A percentile compares a stretch with the other conserved stretches of the same genome.
phyloP scores from a whole-genome alignment of 768 basidiomycete genomes.

The Lyophyllum semitale region DNA sequence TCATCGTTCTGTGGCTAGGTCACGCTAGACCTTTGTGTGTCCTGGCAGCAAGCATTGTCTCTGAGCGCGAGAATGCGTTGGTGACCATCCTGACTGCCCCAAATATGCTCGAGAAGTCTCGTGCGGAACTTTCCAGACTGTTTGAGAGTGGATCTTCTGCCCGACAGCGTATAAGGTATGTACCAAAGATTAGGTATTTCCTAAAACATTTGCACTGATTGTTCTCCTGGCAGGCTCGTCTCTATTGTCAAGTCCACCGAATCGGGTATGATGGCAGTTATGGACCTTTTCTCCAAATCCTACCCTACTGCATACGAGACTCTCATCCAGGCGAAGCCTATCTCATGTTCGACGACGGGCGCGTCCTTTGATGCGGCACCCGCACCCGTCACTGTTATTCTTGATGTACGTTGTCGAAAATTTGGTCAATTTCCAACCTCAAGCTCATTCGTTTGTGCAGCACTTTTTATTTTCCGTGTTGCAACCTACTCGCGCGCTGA shows the following conservation, averaged over 20 bases:
- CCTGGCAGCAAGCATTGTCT: conserved; percentile 11
- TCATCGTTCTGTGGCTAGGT: conserved; percentile 3
- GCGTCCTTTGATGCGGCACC: conserved; percentile 10
- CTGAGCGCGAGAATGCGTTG: conserved; percentile 5
- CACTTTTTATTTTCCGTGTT: conserved; percentile 6
- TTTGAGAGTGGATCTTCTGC: not conserved
- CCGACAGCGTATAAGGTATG: conserved; percentile 2
- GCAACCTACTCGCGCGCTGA: no score
- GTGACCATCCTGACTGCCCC: conserved; percentile 12
- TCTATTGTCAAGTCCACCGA: conserved; percentile 2
- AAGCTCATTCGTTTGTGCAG: no score
- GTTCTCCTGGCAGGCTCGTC: conserved; percentile 1
- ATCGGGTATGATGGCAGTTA: not conserved
- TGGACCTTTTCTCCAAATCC: not conserved
- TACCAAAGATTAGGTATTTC: not conserved
- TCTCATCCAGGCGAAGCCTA: conserved; percentile 1
- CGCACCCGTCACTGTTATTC: conserved; percentile 7
- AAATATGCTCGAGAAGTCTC: not conserved
- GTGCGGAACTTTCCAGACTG: conserved; percentile 10
- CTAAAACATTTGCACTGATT: not conserved
- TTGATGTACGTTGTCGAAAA: conserved; percentile 13
- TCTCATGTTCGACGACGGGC: conserved; percentile 13
- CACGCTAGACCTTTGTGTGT: conserved; percentile 15
- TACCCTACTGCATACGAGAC: conserved; percentile 9
- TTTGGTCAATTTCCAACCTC: no score